phyloP scores from a whole-genome alignment of 2,329 filamentous ascomycete genomes.

The Microdochium nivale region DNA sequence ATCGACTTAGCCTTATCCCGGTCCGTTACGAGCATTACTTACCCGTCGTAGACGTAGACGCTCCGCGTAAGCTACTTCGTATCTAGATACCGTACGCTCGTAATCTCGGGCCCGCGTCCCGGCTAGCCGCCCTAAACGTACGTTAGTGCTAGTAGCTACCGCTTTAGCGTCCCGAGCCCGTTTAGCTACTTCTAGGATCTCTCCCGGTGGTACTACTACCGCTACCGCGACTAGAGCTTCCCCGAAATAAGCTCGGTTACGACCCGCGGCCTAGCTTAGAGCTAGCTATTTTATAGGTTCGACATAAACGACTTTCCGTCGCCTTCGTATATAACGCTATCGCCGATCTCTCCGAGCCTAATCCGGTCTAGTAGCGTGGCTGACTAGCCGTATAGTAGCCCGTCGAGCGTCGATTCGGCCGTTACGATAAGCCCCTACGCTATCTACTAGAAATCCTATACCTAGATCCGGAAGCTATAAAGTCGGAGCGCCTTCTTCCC shows the following conservation, averaged over 20 bases:
- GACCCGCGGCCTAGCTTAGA: not conserved
- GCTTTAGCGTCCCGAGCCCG: not conserved
- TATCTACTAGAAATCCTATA: not conserved
- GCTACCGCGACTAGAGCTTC: not conserved
- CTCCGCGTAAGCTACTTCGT: not conserved
- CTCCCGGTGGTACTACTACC: not conserved
- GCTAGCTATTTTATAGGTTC: not conserved
- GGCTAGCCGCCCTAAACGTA: slow-evolving; percentile 1
- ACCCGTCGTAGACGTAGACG: not conserved
- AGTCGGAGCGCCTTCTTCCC: not conserved
- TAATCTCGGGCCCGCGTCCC: not conserved
- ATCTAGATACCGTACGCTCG: not conserved
- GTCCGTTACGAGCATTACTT: not conserved
- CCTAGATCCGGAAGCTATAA: not conserved
- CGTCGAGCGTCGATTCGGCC: not conserved
- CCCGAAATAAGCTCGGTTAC: not conserved
- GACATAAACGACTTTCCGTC: not conserved
- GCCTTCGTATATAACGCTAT: slow-evolving; percentile 1
- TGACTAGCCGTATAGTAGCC: not conserved
- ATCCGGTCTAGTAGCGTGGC: not conserved
- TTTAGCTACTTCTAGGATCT: not conserved
- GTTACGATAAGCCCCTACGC: not conserved
- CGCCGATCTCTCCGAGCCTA: not conserved
- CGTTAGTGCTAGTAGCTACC: not conserved
- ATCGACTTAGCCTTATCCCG: not conserved